Percentiles rank a stretch among this genome's conserved stretches.
These are phyloP conservation scores for Monosporozyma solicola DNA, from an alignment of 805 yeast genomes.

Conservation along the genomic window DNA sequence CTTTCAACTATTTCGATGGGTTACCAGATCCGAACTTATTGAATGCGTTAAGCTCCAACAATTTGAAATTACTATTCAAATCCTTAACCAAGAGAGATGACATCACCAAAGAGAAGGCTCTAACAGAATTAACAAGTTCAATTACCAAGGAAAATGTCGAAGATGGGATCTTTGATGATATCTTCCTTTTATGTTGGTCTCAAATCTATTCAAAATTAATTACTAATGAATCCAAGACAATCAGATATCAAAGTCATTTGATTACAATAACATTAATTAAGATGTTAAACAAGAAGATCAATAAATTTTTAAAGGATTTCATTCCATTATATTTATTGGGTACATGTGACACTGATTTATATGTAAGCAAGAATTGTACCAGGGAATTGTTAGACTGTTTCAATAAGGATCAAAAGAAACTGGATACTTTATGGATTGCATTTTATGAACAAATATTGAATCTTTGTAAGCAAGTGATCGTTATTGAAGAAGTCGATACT, in stretches of 20 bases:
- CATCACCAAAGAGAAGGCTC: slow-evolving; percentile 77
- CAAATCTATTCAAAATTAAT: slow-evolving; percentile 77
- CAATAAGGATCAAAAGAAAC: slow-evolving; percentile 43
- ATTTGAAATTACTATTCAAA: slow-evolving; percentile 57
- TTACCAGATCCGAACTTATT: slow-evolving; percentile 58
- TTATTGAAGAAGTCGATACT: slow-evolving; percentile 50
- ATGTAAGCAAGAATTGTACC: slow-evolving; percentile 45
- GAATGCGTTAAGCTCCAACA: slow-evolving; percentile 33
- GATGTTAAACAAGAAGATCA: slow-evolving; percentile 44
- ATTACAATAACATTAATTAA: slow-evolving; percentile 49
- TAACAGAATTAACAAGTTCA: slow-evolving; percentile 41
- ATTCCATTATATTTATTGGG: slow-evolving; percentile 72
- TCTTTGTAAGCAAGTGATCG: slow-evolving; percentile 43
- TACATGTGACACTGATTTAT: slow-evolving; percentile 55
- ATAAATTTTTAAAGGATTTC: slow-evolving; percentile 60
- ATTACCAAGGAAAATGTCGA: slow-evolving; percentile 19
- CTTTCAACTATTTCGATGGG: slow-evolving; percentile 69
- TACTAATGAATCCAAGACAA: slow-evolving; percentile 57
- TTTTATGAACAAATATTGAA: slow-evolving; percentile 50
- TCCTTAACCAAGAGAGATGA: slow-evolving; percentile 69
- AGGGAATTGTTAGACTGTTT: slow-evolving; percentile 46
- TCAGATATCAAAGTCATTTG: slow-evolving; percentile 55
- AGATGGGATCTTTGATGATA: slow-evolving; percentile 36
- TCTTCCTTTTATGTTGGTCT: slow-evolving; percentile 56
- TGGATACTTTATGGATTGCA: slow-evolving; percentile 50